These are phyloP conservation scores for Phytomonas sp. DNA, from an alignment of 208 protist genomes.

Conservation along the genomic window DNA sequence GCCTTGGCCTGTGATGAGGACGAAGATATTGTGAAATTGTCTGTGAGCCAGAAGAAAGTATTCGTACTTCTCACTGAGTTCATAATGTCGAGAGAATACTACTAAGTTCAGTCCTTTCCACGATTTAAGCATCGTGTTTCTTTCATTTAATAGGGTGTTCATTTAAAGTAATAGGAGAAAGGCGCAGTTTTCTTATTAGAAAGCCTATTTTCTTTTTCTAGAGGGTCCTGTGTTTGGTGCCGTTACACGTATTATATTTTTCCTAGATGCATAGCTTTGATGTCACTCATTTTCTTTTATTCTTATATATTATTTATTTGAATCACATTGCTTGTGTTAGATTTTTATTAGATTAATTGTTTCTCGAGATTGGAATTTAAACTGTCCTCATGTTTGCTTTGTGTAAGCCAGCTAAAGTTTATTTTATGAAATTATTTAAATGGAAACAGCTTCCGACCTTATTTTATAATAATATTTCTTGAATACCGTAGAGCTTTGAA, in stretches of 20 bases:
- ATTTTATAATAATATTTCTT: slow-evolving; percentile 7
- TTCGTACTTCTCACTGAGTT: slow-evolving; percentile 67
- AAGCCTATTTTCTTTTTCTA: neutral
- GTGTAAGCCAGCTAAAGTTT: neutral
- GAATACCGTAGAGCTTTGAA: neutral
- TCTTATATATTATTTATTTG: neutral
- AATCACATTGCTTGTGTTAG: neutral
- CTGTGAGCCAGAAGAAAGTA: slow-evolving; percentile 52
- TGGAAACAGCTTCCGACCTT: neutral
- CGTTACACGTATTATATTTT: neutral
- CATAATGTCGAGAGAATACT: slow-evolving; percentile 51
- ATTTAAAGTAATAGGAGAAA: neutral
- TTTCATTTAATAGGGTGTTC: neutral
- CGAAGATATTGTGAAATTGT: slow-evolving; percentile 31
- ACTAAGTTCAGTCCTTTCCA: slow-evolving; percentile 10
- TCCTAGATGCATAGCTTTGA: neutral
- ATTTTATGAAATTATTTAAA: neutral
- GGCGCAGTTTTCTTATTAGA: neutral
- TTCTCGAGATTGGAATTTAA: neutral
- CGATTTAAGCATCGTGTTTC: neutral
- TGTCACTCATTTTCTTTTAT: neutral
- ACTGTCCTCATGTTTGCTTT: neutral
- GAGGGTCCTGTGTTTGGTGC: neutral
- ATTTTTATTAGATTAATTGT: neutral
- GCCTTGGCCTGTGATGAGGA: slow-evolving; percentile 44